Base-by-base conservation (phyloP, 2,329 filamentous ascomycete species). In the Chaetomium sp. region DNA sequence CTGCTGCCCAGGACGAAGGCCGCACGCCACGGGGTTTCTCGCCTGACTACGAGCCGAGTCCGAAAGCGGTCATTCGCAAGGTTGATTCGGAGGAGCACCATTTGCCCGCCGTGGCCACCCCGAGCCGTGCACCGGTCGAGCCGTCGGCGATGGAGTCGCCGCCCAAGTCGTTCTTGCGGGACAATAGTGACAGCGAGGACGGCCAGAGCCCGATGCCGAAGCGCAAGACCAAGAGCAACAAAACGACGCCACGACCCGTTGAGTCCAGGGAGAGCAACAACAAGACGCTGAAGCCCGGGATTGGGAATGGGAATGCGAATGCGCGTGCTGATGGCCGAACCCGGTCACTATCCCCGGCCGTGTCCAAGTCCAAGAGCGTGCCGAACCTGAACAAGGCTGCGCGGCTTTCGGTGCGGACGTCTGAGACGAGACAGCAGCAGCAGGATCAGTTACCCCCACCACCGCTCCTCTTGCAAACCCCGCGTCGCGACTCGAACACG, bases 1-100 rank as follows among this genome's bases (percentile, higher is more conserved):
- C 52, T 5, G 33, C 11, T 27, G 48, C 52, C 12, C 43, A 49
- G 5, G 49, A 61, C 52, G 45, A 49, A 6, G 62, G 64, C 55
- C 69, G 62, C 61, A 71, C 71, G 51, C 70, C 76, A 40, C 76
- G 82, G 60, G 83, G 85, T 2, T 90, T 91, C 67, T 90, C 88
- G 14, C 85, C 86, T 10, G 85, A 87, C 52, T 91, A 91, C 68
- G 85, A 86, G 46, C 86, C 86, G 10, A 84, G 85, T 59, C 81
- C 83, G 41, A 86, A 82, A 67, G 85, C 87, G 34, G 84, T 82
- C n/a, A 87, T 90, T 42, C 80, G 85, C 53, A 72, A 79, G n/a
- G 81, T 88, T 38, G 75, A 77, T 53, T 72, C 64, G 2, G 61
- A 65, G 5, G 32, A 57, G 11, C 35, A 36, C 6, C 59, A 49